Evolutionary conservation across 208 protist species (phyloP).

Genomic region (Borovskyia barvae): DNA sequence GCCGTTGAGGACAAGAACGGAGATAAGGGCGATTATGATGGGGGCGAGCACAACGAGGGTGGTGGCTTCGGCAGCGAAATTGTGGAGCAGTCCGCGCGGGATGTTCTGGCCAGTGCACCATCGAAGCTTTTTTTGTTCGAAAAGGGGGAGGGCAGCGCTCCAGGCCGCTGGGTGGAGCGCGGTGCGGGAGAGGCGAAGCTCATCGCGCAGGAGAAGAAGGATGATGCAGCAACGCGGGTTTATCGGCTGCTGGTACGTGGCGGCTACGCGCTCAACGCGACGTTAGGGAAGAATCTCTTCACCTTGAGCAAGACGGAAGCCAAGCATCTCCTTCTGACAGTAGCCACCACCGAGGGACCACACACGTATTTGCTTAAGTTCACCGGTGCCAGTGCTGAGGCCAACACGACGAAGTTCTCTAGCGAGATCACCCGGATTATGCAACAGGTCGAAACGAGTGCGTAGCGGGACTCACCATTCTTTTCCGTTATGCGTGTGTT

Average conservation of each 20-base stretch:
- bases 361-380: slow-evolving; percentile 73
- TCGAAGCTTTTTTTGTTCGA: slow-evolving; percentile 67
- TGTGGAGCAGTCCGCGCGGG: slow-evolving; percentile 26
- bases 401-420: slow-evolving; percentile 49
- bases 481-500: neutral
- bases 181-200: slow-evolving; percentile 71
- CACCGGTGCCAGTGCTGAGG: slow-evolving; percentile 45
- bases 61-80: slow-evolving; percentile 20
- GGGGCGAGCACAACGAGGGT: slow-evolving; percentile 13
- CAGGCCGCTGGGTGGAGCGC: slow-evolving; percentile 59
- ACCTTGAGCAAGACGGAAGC: slow-evolving; percentile 41
- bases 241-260: slow-evolving; percentile 82
- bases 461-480: too few species aligned
- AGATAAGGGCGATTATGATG: slow-evolving; percentile 15
- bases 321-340: slow-evolving; percentile 55
- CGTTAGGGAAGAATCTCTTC: slow-evolving; percentile 43
- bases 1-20: slow-evolving; percentile 9
- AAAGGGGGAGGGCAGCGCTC: slow-evolving; percentile 37
- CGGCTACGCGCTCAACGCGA: slow-evolving; percentile 75
- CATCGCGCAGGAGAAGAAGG: slow-evolving; percentile 30
- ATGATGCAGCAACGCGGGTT: slow-evolving; percentile 9
- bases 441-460: slow-evolving; percentile 5
- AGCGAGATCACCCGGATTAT: slow-evolving; percentile 42
- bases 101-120: slow-evolving; percentile 48
- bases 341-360: slow-evolving; percentile 25